Conservation (phyloP, 2,329 filamentous ascomycete genomes). For the Diplodia intermedia region DNA sequence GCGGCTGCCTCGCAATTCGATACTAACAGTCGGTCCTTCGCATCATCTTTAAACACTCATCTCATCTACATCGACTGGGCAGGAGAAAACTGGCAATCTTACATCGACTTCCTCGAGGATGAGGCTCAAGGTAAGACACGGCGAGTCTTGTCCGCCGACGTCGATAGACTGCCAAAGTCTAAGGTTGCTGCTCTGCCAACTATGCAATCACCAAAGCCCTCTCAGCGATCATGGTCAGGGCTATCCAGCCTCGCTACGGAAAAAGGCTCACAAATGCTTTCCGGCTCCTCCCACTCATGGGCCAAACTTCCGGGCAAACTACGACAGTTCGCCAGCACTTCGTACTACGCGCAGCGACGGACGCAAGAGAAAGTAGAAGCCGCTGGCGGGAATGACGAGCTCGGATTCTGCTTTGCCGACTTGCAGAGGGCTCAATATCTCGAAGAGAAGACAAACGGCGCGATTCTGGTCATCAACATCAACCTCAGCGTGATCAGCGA, state of each 20-base stretch:
- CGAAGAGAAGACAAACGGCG: conserved; percentile 50
- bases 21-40: conserved; percentile 34
- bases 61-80: conserved; percentile 47
- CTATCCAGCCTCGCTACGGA: not conserved
- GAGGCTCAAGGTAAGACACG: conserved; percentile 38
- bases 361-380: not conserved
- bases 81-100: conserved; percentile 54
- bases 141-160: conserved; percentile 28
- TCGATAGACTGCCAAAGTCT: conserved; percentile 30
- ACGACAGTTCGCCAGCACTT: not conserved
- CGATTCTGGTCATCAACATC: conserved; percentile 41
- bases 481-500: conserved; percentile 45
- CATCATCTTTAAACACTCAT: conserved; percentile 44
- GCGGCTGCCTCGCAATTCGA: conserved; percentile 27
- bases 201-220: not conserved
- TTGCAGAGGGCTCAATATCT: conserved; percentile 46
- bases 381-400: not conserved
- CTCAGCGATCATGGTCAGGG: not conserved
- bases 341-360: not conserved
- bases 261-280: not conserved
- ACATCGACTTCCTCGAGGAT: conserved; percentile 49
- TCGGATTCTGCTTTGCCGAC: conserved; percentile 40
- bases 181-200: not conserved
- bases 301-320: not conserved
- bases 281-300: not conserved